These are phyloP conservation scores for Melaleuca quinquenervia DNA, from an alignment of 345 rosid genomes.

Conservation along the genomic window DNA sequence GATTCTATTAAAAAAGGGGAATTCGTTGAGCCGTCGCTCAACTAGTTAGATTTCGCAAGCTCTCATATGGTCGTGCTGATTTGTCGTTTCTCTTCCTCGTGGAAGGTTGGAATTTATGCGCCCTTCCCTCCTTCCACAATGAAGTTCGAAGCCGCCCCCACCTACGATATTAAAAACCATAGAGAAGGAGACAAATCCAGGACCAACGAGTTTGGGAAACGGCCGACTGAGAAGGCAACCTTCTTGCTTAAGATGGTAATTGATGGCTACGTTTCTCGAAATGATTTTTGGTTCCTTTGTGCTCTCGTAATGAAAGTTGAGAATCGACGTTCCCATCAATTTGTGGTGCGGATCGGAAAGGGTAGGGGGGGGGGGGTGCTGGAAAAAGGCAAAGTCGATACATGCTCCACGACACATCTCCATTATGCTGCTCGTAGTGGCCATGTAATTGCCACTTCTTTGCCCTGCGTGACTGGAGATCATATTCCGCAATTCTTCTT, in stretches of 20 bases:
- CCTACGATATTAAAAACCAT: background rate
- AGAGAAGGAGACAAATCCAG: background rate
- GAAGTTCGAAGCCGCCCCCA: background rate
- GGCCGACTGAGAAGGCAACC: background rate
- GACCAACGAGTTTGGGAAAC: background rate
- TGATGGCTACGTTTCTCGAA: conserved; percentile 1
- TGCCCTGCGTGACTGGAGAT: background rate
- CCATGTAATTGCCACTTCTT: background rate
- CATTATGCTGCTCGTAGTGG: background rate
- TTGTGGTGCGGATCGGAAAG: background rate
- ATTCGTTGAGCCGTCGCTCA: background rate
- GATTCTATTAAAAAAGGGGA: background rate
- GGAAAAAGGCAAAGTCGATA: background rate
- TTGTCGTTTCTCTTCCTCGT: background rate
- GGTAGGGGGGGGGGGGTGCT: background rate
- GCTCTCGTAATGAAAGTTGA: background rate
- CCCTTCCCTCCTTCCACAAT: background rate
- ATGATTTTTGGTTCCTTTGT: background rate
- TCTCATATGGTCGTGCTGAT: background rate
- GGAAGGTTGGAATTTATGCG: background rate
- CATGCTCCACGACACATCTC: background rate
- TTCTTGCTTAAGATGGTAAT: background rate
- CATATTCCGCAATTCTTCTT: background rate
- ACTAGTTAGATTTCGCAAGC: background rate
- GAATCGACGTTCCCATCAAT: background rate